phyloP scores from a whole-genome alignment of 106 monocot genomes.

The Triglochin maritima region DNA sequence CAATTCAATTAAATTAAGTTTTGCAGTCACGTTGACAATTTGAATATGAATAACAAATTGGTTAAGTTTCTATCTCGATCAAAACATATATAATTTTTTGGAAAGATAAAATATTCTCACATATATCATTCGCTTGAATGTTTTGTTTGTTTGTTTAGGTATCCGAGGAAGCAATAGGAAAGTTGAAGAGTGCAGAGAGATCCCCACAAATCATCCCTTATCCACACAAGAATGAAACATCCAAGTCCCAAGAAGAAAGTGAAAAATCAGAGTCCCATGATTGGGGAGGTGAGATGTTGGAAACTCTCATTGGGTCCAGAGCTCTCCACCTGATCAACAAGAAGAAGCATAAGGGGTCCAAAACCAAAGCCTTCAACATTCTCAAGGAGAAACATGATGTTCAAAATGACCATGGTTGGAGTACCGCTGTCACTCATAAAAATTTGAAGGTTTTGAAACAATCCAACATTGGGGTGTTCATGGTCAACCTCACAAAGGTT shows the following conservation, averaged over 20 bases:
- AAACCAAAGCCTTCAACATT: constrained; percentile 37
- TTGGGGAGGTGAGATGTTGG: constrained; percentile 13
- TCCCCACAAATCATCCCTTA: constrained; percentile 48
- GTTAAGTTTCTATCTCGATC: too few species aligned
- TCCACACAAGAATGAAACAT: background rate
- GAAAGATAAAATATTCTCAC: background rate
- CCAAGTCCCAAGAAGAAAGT: constrained; percentile 7
- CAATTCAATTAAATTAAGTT: too few species aligned
- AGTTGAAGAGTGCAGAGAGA: constrained; percentile 34
- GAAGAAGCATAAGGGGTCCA: constrained; percentile 28
- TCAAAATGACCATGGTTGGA: constrained; percentile 71
- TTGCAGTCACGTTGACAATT: too few species aligned
- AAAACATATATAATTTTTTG: too few species aligned
- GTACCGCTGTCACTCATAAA: constrained; percentile 43
- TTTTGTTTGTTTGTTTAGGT: constrained; percentile 20
- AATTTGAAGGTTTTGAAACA: constrained; percentile 31
- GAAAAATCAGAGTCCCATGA: background rate
- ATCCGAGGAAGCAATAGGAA: constrained; percentile 33
- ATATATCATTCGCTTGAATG: background rate
- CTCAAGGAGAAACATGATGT: constrained; percentile 41
- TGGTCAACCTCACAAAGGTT: constrained; percentile 82
- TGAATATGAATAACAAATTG: too few species aligned
- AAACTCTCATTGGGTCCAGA: constrained; percentile 30
- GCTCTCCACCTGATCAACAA: constrained; percentile 10
- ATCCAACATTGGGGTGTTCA: constrained; percentile 48